These are phyloP conservation scores for Eimeria sp. DNA, from an alignment of 169 alveolate genomes.

Conservation along the genomic window DNA sequence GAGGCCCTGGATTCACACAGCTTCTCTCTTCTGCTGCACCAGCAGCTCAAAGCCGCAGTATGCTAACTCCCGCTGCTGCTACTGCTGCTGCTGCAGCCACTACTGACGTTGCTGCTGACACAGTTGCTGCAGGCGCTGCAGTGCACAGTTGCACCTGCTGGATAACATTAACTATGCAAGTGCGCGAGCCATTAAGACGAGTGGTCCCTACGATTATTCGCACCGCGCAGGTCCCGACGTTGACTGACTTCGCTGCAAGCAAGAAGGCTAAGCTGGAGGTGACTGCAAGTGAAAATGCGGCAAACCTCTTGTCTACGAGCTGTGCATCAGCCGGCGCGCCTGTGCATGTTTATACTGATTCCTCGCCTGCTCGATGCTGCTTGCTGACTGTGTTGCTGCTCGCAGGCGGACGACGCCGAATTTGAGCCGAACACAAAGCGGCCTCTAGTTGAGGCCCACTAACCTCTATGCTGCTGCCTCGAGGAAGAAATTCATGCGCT, in stretches of 20 bases:
- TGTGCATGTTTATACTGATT: neutral
- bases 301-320: neutral
- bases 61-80: neutral
- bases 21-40: constrained; percentile 35
- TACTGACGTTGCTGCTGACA: neutral
- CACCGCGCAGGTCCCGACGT: constrained; percentile 48
- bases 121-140: neutral
- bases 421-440: constrained; percentile 22
- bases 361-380: neutral
- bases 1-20: constrained; percentile 55
- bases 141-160: neutral
- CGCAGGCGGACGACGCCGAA: neutral
- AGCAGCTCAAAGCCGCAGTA: constrained; percentile 60
- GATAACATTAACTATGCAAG: neutral
- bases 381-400: neutral
- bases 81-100: neutral
- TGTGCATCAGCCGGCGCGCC: neutral
- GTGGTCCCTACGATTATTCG: neutral
- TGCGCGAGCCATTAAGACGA: neutral
- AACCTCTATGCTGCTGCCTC: neutral
- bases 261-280: constrained; percentile 39
- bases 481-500: neutral
- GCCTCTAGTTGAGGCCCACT: constrained; percentile 56
- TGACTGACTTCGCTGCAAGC: constrained; percentile 48
- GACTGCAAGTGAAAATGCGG: neutral